Conservation (phyloP, 1,284 basidiomycete genomes). For the Inonotus hispidus region DNA sequence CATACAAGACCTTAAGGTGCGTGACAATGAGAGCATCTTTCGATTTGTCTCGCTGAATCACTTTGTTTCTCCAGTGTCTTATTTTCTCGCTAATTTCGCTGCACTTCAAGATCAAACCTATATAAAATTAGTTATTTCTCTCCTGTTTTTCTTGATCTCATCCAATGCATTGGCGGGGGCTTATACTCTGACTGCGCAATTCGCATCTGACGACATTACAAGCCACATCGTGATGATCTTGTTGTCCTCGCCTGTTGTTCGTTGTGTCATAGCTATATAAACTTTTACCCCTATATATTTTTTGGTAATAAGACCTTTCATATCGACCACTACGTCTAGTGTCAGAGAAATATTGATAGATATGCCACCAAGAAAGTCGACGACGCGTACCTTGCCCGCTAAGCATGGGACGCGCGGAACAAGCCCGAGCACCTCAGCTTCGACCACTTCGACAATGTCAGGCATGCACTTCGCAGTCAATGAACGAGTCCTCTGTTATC, state of each 20-base stretch:
- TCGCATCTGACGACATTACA: neutral
- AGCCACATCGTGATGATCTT: neutral
- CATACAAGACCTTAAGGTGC: conserved; percentile 93
- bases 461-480: conserved; percentile 37
- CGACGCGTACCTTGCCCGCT: neutral
- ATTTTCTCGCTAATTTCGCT: conserved; percentile 97
- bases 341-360: neutral
- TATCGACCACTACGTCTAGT: neutral
- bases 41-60: neutral
- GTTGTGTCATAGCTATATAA: conserved; percentile 1
- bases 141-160: neutral
- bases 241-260: neutral
- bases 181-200: conserved; percentile 2
- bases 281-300: neutral
- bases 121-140: conserved; percentile 39
- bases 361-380: conserved; percentile 5
- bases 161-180: neutral
- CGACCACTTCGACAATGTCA: conserved; percentile 2
- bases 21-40: conserved; percentile 21
- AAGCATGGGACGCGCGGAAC: neutral
- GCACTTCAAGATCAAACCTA: conserved; percentile 99
- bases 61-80: conserved; percentile 61
- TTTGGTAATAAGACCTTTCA: neutral
- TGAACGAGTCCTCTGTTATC: conserved; percentile 90
- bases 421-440: neutral